Evolutionary conservation across 768 basidiomycete species (phyloP), one percentile per base, ranked within the genome.

Genomic region (Mycena amicta): DNA sequence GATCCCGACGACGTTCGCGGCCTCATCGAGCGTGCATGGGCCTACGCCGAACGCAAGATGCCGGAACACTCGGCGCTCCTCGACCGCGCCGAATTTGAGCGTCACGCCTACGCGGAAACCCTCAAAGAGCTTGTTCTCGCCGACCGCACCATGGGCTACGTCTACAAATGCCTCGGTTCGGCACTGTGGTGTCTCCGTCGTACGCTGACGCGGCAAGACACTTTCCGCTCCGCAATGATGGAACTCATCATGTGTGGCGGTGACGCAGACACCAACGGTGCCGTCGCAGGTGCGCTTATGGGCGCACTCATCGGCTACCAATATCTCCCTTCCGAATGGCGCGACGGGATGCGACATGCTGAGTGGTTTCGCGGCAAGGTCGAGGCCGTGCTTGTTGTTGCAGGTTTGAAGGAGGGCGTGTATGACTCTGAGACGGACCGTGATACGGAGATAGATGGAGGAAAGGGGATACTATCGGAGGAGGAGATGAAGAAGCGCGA

Each of bases 201-300:
- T 11, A 60, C 61, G 12, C 56, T 65, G 3, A 54, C 55, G 5
- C 50, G 59, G 2, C 56, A 62, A 33, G 59, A 65, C 20, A 62
- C 63, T 23, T 67, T 67, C 55, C 55, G 61, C 43, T 60, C 66
- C 1, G 61, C 61, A 18, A 67, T 67, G 58, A 65, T 58, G 16
- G 37, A 40, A 33, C 61, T 67, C 16, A 61, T 67, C 30, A 63
- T 67, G 66, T 56, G 22, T 18, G 66, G 61, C 26, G 66, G 66
- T 5, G 66, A 67, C 39, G 64, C 66, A 8, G 66, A 67, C 52
- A 67, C 66, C 18, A 67, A 67, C 31, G 66, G 63, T 16, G 64
- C 66, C 0, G 64, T 67, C 25, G 66, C 66, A 1, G 66, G 66
- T 15, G 66, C 66, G 31, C 56, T 67, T 12, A 61, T 67, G 61